A percentile compares a stretch with the other conserved stretches of the same genome.
Conservation (phyloP, 2,329 filamentous ascomycete genomes). For the Trichoderma sp. region DNA sequence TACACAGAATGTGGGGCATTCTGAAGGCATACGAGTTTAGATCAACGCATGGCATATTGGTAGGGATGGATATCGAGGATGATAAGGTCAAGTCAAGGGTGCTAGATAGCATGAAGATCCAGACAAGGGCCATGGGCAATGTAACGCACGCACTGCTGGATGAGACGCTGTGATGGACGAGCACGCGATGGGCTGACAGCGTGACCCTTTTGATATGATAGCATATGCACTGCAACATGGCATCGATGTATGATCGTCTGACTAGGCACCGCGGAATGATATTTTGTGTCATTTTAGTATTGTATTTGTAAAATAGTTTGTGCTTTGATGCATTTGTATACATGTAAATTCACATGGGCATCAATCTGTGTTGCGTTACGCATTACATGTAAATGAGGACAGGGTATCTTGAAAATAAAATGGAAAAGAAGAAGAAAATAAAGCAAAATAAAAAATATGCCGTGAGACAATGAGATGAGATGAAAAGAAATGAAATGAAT, state of each 20-base stretch:
- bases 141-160: slow-evolving; percentile 40
- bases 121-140: slow-evolving; percentile 54
- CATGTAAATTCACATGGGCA: background rate
- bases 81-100: slow-evolving; percentile 61
- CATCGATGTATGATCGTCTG: background rate
- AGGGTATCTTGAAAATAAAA: slow-evolving; percentile 3
- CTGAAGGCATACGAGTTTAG: slow-evolving; percentile 61
- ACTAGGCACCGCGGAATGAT: background rate
- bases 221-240: background rate
- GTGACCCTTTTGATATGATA: background rate
- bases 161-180: slow-evolving; percentile 23
- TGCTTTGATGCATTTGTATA: background rate
- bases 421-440: background rate
- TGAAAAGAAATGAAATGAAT: background rate
- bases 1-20: slow-evolving; percentile 68
- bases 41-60: slow-evolving; percentile 67
- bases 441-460: background rate
- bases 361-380: slow-evolving; percentile 9
- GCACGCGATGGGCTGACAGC: background rate
- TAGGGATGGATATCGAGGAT: slow-evolving; percentile 59
- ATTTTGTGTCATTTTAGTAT: background rate
- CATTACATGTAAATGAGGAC: slow-evolving; percentile 9
- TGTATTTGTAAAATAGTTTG: background rate
- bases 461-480: background rate
- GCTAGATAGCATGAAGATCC: slow-evolving; percentile 74